Conservation (phyloP, 495 filamentous ascomycete genomes). For the Penicillium cosmopolitanum region DNA sequence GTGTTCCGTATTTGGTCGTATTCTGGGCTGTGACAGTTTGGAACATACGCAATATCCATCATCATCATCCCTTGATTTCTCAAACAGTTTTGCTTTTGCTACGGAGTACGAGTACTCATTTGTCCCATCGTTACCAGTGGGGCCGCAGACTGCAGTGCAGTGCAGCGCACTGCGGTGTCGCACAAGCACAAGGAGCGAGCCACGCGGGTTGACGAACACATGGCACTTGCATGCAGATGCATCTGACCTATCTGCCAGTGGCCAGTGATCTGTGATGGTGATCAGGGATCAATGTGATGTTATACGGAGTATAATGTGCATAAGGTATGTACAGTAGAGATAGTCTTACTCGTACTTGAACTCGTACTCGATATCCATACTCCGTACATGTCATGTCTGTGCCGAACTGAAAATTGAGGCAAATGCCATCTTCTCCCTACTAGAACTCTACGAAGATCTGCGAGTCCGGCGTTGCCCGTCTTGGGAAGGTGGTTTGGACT, state of each 20-base stretch:
- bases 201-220: slow-evolving; percentile 30
- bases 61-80: neutral
- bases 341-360: no score
- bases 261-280: neutral
- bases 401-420: neutral
- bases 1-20: neutral
- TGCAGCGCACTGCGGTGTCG: neutral
- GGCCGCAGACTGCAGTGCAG: neutral
- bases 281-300: neutral
- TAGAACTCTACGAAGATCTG: neutral
- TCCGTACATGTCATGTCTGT: no score
- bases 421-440: neutral
- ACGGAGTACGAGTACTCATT: neutral
- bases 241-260: slow-evolving; percentile 20
- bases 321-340: no score
- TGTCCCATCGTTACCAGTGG: slow-evolving; percentile 14
- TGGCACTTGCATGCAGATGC: slow-evolving; percentile 32
- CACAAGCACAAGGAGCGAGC: neutral
- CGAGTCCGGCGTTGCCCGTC: neutral
- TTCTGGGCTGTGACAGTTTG: neutral
- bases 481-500: slow-evolving; percentile 5
- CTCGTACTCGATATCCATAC: no score
- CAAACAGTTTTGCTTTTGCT: neutral
- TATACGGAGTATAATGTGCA: neutral
- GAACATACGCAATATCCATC: neutral